Conservation (phyloP, 1,284 basidiomycete species). For the Tilletia setariae region DNA sequence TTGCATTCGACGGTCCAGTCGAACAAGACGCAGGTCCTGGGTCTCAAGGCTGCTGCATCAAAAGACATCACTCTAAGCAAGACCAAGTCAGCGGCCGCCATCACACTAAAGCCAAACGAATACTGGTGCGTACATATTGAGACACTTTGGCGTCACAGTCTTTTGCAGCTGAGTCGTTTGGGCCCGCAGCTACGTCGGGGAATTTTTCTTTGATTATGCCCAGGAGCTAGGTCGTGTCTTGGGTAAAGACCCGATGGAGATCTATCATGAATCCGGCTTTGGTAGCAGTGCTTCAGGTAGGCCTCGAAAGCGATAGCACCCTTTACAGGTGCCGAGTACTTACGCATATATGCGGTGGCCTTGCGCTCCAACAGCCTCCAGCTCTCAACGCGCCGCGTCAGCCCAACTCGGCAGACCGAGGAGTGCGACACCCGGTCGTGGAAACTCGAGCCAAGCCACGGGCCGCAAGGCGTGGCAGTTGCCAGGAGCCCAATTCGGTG, state of each 20-base stretch:
- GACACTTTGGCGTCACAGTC: too few species aligned
- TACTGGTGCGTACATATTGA: neutral
- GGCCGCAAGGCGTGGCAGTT: neutral
- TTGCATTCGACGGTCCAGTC: neutral
- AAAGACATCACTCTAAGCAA: neutral
- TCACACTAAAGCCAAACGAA: slow-evolving; percentile 12
- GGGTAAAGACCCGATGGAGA: slow-evolving; percentile 3
- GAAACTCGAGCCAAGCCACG: neutral
- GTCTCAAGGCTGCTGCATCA: neutral
- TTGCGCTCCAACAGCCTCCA: neutral
- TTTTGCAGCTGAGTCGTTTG: neutral
- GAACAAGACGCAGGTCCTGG: neutral
- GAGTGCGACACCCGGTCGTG: neutral
- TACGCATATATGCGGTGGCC: neutral
- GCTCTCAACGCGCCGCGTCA: neutral
- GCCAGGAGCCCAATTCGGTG: neutral
- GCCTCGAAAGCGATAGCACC: neutral
- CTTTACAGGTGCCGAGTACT: neutral
- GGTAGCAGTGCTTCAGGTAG: slow-evolving; percentile 3
- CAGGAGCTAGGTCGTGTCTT: neutral
- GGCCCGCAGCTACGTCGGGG: neutral
- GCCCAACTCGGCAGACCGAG: neutral
- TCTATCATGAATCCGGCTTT: neutral
- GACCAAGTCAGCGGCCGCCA: neutral
- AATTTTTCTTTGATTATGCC: slow-evolving; percentile 12